phyloP scores from a whole-genome alignment of 208 protist genomes.

The Leishmania major region DNA sequence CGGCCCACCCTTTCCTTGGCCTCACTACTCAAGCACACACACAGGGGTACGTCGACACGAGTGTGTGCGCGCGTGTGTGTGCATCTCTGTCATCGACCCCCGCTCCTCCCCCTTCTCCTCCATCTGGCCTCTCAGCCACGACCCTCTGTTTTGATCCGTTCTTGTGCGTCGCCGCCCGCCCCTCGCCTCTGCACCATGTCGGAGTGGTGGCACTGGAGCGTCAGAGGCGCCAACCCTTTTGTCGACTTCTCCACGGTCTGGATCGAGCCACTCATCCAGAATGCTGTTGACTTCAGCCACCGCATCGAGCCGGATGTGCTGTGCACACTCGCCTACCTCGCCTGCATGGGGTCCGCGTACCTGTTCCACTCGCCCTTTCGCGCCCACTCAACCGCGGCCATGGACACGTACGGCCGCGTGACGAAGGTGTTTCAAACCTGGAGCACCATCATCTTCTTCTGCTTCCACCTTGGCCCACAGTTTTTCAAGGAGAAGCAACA shows the following conservation, averaged over 20 bases:
- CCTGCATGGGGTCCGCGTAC: slow-evolving; percentile 54
- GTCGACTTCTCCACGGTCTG: slow-evolving; percentile 32
- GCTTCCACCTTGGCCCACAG: slow-evolving; percentile 63
- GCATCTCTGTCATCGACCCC: background rate
- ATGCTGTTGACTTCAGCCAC: slow-evolving; percentile 23
- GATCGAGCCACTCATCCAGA: slow-evolving; percentile 29
- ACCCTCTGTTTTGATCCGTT: background rate
- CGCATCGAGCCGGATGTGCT: slow-evolving; percentile 37
- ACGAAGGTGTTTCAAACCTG: slow-evolving; percentile 75
- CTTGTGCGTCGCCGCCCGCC: background rate
- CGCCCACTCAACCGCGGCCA: slow-evolving; percentile 37
- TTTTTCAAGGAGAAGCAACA: slow-evolving; percentile 37
- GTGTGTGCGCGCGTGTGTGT: background rate
- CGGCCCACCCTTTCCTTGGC: background rate
- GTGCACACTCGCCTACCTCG: slow-evolving; percentile 49
- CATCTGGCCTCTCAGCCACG: background rate
- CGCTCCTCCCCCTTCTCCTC: background rate
- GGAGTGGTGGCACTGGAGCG: slow-evolving; percentile 14
- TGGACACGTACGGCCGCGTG: slow-evolving; percentile 64
- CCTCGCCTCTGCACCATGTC: background rate
- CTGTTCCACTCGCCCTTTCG: slow-evolving; percentile 85
- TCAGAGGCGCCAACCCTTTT: slow-evolving; percentile 13
- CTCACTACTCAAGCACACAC: background rate
- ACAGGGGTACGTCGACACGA: background rate
- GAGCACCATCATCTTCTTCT: slow-evolving; percentile 48